phyloP scores from a whole-genome alignment of 768 basidiomycete species.

The Amanita molliuscula region DNA sequence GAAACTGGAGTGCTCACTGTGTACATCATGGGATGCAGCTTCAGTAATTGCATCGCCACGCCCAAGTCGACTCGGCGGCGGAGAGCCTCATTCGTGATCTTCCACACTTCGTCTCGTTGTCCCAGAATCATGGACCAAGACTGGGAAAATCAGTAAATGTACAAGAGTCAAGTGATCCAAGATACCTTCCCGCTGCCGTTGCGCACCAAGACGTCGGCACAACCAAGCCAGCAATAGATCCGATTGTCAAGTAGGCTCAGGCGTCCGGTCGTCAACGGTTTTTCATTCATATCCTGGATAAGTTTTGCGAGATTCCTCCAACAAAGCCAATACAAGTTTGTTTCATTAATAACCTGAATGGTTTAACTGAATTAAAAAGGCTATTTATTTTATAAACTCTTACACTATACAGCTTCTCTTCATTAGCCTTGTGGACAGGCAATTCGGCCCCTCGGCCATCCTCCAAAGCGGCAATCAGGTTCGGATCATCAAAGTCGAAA shows the following conservation, averaged over 20 bases:
- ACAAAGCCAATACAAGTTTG: constrained; percentile 16
- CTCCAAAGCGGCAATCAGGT: constrained; percentile 44
- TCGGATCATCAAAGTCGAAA: constrained; percentile 50
- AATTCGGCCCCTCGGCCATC: constrained; percentile 15
- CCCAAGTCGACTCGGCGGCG: constrained; percentile 52
- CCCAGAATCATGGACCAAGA: constrained; percentile 53
- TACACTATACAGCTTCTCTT: constrained; percentile 42
- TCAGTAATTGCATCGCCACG: constrained; percentile 46
- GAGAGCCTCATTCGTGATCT: constrained; percentile 39
- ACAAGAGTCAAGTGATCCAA: not conserved
- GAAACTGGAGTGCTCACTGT: constrained; percentile 25
- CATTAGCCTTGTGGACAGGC: constrained; percentile 27
- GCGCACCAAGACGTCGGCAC: constrained; percentile 47
- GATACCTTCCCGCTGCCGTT: constrained; percentile 15
- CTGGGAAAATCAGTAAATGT: constrained; percentile 19
- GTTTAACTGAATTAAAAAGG: constrained; percentile 1
- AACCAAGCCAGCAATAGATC: constrained; percentile 69
- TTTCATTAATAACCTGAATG: constrained; percentile 10
- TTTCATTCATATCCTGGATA: not conserved
- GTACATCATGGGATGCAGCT: constrained; percentile 53
- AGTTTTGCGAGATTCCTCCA: constrained; percentile 20
- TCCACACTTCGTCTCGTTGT: constrained; percentile 42
- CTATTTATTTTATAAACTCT: constrained; percentile 7
- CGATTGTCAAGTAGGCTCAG: constrained; percentile 35
- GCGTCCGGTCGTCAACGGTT: not conserved